Conservation (phyloP, 2,329 filamentous ascomycete genomes). For the Aspergillus sp. region DNA sequence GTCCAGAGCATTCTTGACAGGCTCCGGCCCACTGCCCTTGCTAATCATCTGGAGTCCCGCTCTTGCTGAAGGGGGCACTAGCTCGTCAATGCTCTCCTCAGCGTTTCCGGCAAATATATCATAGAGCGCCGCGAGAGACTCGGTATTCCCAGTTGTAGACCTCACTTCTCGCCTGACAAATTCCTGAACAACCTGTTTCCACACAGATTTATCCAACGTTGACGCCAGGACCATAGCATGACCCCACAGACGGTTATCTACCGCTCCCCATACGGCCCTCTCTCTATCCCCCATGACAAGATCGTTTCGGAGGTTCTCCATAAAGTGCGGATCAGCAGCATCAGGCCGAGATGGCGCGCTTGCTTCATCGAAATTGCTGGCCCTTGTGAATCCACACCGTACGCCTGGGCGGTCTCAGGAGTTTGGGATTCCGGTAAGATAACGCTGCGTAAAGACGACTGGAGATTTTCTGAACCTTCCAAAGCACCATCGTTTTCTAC, state of each 20-base stretch:
- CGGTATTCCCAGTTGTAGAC: conserved; percentile 65
- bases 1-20: conserved; percentile 63
- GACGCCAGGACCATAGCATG: conserved; percentile 89
- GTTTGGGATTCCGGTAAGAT: conserved; percentile 53
- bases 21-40: conserved; percentile 51
- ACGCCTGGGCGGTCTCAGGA: conserved; percentile 17
- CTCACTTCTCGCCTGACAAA: conserved; percentile 95
- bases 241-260: conserved; percentile 89
- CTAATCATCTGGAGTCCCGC: conserved; percentile 87
- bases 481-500: conserved; percentile 78
- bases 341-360: conserved; percentile 47
- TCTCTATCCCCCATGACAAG: conserved; percentile 76
- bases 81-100: conserved; percentile 89
- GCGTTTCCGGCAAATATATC: conserved; percentile 88
- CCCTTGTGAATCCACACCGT: conserved; percentile 15
- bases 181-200: conserved; percentile 89
- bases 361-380: conserved; percentile 30
- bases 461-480: conserved; percentile 61
- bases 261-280: conserved; percentile 85
- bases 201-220: conserved; percentile 62
- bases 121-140: conserved; percentile 84
- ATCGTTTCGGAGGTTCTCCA: conserved; percentile 63
- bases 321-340: conserved; percentile 56
- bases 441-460: conserved; percentile 65
- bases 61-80: conserved; percentile 84